Evolutionary conservation across 331 rosid genomes (phyloP).

Genomic region (Rosa hybrid): DNA sequence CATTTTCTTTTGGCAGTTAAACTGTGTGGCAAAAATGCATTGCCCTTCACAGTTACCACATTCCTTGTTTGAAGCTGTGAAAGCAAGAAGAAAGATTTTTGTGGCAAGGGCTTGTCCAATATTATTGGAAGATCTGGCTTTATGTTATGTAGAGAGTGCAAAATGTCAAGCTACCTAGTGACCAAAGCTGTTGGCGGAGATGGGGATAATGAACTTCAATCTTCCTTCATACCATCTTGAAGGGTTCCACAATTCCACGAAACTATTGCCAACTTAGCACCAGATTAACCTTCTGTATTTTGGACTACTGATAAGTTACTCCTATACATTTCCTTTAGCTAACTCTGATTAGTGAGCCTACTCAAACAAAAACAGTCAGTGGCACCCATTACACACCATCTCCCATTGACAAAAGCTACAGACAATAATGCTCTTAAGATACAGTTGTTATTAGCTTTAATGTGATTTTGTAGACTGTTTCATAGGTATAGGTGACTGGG

Average conservation of each 20-base stretch:
- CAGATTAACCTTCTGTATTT: not conserved
- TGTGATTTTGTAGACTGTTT: not conserved
- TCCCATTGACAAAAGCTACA: not conserved
- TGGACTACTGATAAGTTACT: not conserved
- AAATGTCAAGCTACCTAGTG: not conserved
- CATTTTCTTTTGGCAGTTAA: constrained; percentile 43
- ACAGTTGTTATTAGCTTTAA: not conserved
- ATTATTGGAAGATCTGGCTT: not conserved
- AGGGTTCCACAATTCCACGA: not conserved
- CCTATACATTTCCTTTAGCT: not conserved
- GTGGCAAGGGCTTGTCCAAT: not conserved
- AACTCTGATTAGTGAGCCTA: not conserved
- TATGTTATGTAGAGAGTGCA: not conserved
- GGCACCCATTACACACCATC: not conserved
- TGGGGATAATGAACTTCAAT: not conserved
- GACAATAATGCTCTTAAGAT: not conserved
- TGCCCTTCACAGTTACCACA: constrained; percentile 53
- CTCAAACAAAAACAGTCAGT: not conserved
- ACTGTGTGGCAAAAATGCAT: constrained; percentile 48
- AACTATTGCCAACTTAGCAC: not conserved
- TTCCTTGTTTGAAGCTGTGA: constrained; percentile 33
- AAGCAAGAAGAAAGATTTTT: not conserved
- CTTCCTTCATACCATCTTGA: not conserved
- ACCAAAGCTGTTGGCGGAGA: not conserved
- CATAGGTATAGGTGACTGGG: not conserved